Evolutionary conservation across 1,139 yeast genomes (phyloP).

Genomic region (Taphrina deformans): DNA sequence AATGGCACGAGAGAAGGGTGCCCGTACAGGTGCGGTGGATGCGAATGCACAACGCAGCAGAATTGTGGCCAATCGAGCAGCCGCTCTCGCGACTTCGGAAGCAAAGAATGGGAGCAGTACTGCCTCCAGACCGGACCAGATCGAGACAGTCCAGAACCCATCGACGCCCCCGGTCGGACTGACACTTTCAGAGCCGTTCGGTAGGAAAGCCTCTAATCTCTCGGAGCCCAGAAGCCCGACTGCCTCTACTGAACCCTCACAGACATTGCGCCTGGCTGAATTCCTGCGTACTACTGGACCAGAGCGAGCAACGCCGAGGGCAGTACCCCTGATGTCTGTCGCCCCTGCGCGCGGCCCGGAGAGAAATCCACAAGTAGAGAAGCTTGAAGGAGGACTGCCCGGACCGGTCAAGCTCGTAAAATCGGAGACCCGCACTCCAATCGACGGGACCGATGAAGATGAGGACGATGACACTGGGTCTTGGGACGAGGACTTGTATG

Average conservation of each 20-base stretch:
- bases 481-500: constrained; percentile 12
- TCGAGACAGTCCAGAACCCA: background rate
- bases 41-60: constrained; percentile 22
- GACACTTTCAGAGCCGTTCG: background rate
- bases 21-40: background rate
- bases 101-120: background rate
- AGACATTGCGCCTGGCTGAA: constrained; percentile 21
- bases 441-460: constrained; percentile 6
- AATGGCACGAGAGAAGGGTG: constrained; percentile 3
- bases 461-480: constrained; percentile 20
- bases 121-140: background rate
- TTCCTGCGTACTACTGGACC: constrained; percentile 27
- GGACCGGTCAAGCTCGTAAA: background rate
- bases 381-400: background rate
- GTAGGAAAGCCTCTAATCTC: background rate
- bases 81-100: background rate
- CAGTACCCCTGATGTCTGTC: constrained; percentile 7
- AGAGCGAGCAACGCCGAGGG: background rate
- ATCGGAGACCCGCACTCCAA: constrained; percentile 2
- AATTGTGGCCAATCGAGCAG: constrained; percentile 16
- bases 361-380: background rate
- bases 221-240: constrained; percentile 15
- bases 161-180: background rate
- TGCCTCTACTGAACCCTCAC: background rate
- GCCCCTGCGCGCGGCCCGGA: background rate